Base-by-base conservation (phyloP, 1,139 yeast genomes). In the Debaryomycetaceae sp. region DNA sequence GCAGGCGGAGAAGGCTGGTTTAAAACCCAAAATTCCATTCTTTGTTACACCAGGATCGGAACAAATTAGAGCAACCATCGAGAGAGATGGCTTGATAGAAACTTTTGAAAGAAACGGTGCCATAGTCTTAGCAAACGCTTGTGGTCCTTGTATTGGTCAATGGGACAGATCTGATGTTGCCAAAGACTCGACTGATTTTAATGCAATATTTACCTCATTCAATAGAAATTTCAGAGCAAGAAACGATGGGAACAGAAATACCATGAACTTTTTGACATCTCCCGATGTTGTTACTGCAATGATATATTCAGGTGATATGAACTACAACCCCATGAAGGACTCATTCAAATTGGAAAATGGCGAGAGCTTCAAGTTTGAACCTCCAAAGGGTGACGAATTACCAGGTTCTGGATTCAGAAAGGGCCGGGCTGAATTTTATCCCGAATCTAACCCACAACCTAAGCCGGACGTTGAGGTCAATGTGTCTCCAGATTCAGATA, bases 101-200 rank as follows among this genome's bases (percentile, higher is more conserved):
- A 82, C 86, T 35, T 89, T 93, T 62, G 84, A 84, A 63, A 77
- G 83, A 41, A 86, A 84, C 57, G 97, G 97, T 46, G 98, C 96
- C 42, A 76, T 82, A 44, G 97, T 93, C 14, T 75, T 93, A 53
- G 97, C 98, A 38, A 93, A 93, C 62, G 99, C 99, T 13, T 93
- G 99, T 75, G 99, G 99, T 47, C 99, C 98, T 52, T 93, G 99
- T 76, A 93, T 93, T 60, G 99, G 99, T 43, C 98, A 93, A 74
- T 93, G 99, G 99, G 97, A 90, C 64, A 83, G 99, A 69, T 58
- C 68, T 13, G 78, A 74, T 49, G 77, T 84, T 42, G 75, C 84
- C 43, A 84, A 85, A 65, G 80, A 78, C 44, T 80, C 86, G 6
- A 76, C 81, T 42, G 84, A 80, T 47, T 68, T 66, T 43, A 91